A percentile compares a stretch with the other conserved stretches of the same genome.
These are phyloP conservation scores for Tolypocladium cylindrosporum DNA, from an alignment of 2,329 filamentous ascomycete species.

Conservation along the genomic window DNA sequence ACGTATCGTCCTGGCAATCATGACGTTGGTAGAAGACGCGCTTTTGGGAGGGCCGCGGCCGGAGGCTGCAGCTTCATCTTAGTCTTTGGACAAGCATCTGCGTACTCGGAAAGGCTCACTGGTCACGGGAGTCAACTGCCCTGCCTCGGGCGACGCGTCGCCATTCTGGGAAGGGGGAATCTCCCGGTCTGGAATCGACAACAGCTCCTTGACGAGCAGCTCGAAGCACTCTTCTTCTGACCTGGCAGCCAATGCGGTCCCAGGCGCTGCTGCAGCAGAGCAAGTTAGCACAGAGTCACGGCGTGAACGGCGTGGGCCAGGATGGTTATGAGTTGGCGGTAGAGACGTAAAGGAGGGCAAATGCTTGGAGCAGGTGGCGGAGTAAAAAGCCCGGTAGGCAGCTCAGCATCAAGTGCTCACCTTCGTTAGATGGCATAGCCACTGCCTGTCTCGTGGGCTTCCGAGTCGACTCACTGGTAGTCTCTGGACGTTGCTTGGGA, in stretches of 20 bases:
- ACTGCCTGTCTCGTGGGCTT: not conserved
- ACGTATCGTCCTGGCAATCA: slow-evolving; percentile 20
- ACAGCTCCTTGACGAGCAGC: slow-evolving; percentile 12
- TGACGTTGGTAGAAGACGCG: slow-evolving; percentile 15
- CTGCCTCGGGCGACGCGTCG: not conserved
- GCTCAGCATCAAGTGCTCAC: not conserved
- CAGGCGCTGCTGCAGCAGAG: not conserved
- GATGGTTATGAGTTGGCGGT: too few relatives aligned
- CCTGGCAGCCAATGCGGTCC: slow-evolving; percentile 5
- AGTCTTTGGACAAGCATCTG: not conserved
- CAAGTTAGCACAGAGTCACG: not conserved
- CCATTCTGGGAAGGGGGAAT: not conserved
- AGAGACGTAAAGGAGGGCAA: not conserved
- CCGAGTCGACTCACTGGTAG: not conserved
- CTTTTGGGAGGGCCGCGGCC: not conserved
- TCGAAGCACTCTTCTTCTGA: slow-evolving; percentile 16
- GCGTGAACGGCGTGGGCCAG: not conserved
- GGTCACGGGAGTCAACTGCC: not conserved
- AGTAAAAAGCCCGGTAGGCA: not conserved
- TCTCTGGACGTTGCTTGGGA: not conserved
- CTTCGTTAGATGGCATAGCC: slow-evolving; percentile 1
- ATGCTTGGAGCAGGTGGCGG: not conserved
- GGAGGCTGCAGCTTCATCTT: not conserved
- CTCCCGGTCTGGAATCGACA: slow-evolving; percentile 16
- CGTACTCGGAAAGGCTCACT: not conserved